Evolutionary conservation across 805 yeast species (phyloP), one percentile per base, ranked within the genome.

Genomic region (Lipomyces lipofer): DNA sequence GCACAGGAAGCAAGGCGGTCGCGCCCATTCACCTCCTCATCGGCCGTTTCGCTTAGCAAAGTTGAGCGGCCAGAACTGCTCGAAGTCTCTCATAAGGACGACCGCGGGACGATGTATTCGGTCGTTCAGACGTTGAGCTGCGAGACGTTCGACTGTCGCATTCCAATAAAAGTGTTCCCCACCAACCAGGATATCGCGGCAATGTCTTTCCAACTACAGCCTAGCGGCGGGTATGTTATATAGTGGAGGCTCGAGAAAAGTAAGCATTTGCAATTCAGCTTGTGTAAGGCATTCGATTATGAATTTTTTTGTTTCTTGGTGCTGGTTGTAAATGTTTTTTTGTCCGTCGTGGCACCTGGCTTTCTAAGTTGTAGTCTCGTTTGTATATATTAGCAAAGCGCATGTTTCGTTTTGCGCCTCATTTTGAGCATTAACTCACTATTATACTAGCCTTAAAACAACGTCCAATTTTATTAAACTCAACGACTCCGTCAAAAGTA

Each of bases 111-210:
- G 21, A 44, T 54, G 42, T 52, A 48, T 36, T 40, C 55, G 25
- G 61, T 63, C 13, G 54, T 47, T 8, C 59, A 58, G 8, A 49
- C 49, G 13, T 30, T 66, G 13, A 44, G 38, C 2, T 60, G 64
- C 36, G 67, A 65, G 39, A 56, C 63, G 17, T 65, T 80, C 54
- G 65, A 68, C 8, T 76, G 79, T 49, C 68, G 75, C 38, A 63
- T 80, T 4, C 83, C 83, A 1, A 35, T 80, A 1, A 65, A 69
- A 22, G 71, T 80, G 1, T 59, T 78, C 15, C 81, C 83, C 1
- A 67, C 79, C 3, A 70, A 75, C 33, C 70, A 72, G 39, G 77
- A 74, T 56, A 74, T 77, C 56, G 80, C 80, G 35, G 83, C 83
- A 10, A 54, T 62, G 62, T 58, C 62, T 13, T 56, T 51, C 24